Evolutionary conservation across 768 basidiomycete species (phyloP), one percentile per base, ranked within the genome.

Genomic region (Amanita jacksonii): DNA sequence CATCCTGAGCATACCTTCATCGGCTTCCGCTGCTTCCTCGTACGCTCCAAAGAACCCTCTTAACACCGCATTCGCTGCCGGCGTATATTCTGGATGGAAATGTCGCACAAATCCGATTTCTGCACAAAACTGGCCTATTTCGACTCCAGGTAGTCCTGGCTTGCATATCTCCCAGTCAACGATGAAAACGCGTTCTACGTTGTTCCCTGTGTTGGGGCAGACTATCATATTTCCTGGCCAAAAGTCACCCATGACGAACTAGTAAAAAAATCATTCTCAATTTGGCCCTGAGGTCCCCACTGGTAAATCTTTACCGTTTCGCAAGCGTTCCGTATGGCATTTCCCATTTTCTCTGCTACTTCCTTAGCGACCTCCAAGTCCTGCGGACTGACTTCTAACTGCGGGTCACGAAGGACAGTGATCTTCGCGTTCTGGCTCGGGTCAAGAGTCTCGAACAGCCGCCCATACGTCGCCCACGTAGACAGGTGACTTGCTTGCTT

Each of bases 181-280:
- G 27, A 82, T 62, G 32, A 62, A 68, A 8, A 79, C 50, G 8
- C 58, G 64, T 52, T 64, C 60, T 30, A 78, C 51, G 1, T 51
- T 45, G 9, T 62, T 63, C 1, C 59, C 54, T 5, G 53, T 53
- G 38, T 58, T 58, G 8, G 68, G 54, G 8, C 51, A 56, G n/a
- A 81, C 51, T 48, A 81, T 62, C 36, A 84, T 50, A 52, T 85
- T 84, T 0, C 81, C 82, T 1, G 82, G 73, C 81, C 82, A 85
- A 51, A 84, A 78, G 56, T 85, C 83, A 0, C 83, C 82, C 74
- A 76, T 76, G n/a, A 70, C 67, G 38, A 72, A 63, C 70, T 68
- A n/a, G n/a, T n/a, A n/a, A n/a, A n/a, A n/a, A n/a, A n/a, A n/a
- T n/a, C n/a, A n/a, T n/a, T n/a, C n/a, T n/a, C n/a, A n/a, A n/a